Base-by-base conservation (phyloP, 2,329 filamentous ascomycete species). In the Boeremia exigua region DNA sequence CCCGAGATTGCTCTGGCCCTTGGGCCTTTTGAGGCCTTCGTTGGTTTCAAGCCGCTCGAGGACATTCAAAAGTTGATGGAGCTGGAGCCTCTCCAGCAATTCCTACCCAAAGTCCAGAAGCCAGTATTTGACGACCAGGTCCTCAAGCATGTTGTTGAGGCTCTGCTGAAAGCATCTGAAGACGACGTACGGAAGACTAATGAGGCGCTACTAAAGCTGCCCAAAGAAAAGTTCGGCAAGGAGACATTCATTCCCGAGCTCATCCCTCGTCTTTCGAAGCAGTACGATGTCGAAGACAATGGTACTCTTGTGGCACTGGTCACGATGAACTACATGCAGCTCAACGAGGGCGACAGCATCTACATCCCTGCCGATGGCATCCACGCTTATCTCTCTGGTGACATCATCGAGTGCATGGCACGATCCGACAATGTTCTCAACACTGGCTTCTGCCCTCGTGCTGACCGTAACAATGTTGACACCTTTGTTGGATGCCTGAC, bases 401-500 rank as follows among this genome's bases (percentile, higher is more conserved):
- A 91, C 68, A 90, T 92, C 47, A 85, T 92, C 63, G 89, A 92
- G 73, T 91, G 88, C 75, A 92, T 92, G 89, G 89, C 89, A 1
- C 82, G 88, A 7, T 86, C 82, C 17, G 87, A 92, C 77, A 91
- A 91, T 54, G 88, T 92, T 2, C 79, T 92, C 45, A 90, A 90
- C 72, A 86, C 84, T 0, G 89, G 89, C 0, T 91, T 93, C 78
- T 92, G 88, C 62, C 88, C 89, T 0, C 79, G 80, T 1, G 83
- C 85, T 0, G 85, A 90, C 42, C 81, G 88, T 11, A 83, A 90
- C 66, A 85, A 80, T 38, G 78, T 87, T 23, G 86, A 90, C 15
- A 70, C 87, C 27, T 92, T 92, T 73, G 80, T 79, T 19, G 77
- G 82, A 3, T 81, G 83, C 1, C 69, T 92, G 15, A 88, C 84